Evolutionary conservation across 768 basidiomycete species (phyloP).

Genomic region (Panellus pusillus): DNA sequence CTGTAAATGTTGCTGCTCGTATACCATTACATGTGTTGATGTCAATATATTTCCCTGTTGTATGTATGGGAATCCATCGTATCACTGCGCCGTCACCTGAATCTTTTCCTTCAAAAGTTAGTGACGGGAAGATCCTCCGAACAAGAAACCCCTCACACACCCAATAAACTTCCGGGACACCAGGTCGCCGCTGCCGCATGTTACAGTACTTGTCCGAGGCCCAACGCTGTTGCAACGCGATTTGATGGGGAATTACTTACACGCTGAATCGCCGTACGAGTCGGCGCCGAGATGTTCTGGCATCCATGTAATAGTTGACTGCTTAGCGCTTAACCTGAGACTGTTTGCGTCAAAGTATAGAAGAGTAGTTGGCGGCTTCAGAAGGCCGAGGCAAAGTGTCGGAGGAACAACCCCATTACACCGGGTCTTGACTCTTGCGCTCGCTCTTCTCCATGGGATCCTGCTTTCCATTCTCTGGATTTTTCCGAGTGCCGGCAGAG

Average conservation of each 20-base stretch:
- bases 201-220: constrained; percentile 13
- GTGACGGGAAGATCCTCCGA: constrained; percentile 4
- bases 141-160: neutral
- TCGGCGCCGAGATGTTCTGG: constrained; percentile 12
- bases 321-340: constrained; percentile 9
- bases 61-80: too few relatives aligned
- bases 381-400: constrained; percentile 18
- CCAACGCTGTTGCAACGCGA: constrained; percentile 9
- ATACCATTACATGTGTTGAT: neutral
- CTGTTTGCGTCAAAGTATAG: constrained; percentile 18
- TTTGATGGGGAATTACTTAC: constrained; percentile 12
- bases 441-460: neutral
- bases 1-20: too few relatives aligned
- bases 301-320: constrained; percentile 1
- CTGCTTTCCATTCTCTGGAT: neutral
- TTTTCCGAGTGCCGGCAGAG: neutral
- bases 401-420: constrained; percentile 16
- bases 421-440: constrained; percentile 5
- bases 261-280: constrained; percentile 1
- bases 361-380: constrained; percentile 1
- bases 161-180: constrained; percentile 12
- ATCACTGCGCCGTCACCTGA: too few relatives aligned
- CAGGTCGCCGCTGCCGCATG: constrained; percentile 19
- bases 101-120: neutral
- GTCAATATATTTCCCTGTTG: neutral